Evolutionary conservation across 179 eudicot genomes (phyloP).

Genomic region (Dionaea muscipula): DNA sequence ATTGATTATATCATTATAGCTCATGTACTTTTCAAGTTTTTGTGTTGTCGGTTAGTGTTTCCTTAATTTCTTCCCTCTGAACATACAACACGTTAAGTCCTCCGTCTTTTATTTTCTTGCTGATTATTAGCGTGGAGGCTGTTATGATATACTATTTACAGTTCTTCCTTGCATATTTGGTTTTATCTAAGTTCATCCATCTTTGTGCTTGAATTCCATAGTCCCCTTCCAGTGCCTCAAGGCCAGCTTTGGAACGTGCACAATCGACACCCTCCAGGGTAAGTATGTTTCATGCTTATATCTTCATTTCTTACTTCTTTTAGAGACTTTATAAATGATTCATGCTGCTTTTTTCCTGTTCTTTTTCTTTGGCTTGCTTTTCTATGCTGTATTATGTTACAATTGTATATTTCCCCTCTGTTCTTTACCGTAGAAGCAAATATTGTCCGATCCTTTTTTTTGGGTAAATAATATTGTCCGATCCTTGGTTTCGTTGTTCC

Average conservation of each 20-base stretch:
- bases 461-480: too few relatives aligned
- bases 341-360: not conserved
- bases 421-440: too few relatives aligned
- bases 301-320: not conserved
- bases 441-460: too few relatives aligned
- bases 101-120: too few relatives aligned
- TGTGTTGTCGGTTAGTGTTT: not conserved
- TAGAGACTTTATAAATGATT: not conserved
- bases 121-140: not conserved
- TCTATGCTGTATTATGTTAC: too few relatives aligned
- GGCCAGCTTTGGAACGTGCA: conserved; percentile 64
- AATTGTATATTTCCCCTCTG: not conserved
- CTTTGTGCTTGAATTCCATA: conserved; percentile 16
- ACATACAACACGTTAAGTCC: too few relatives aligned
- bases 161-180: not conserved
- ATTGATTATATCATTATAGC: not conserved
- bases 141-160: not conserved
- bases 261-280: conserved; percentile 44
- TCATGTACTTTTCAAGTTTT: not conserved
- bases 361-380: too few relatives aligned
- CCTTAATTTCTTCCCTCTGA: not conserved
- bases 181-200: not conserved
- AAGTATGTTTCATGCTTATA: conserved; percentile 9
- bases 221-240: conserved; percentile 48
- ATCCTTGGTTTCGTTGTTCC: too few relatives aligned